Evolutionary conservation across 169 alveolate species (phyloP).

Genomic region (Plasmodium cynomolgi): DNA sequence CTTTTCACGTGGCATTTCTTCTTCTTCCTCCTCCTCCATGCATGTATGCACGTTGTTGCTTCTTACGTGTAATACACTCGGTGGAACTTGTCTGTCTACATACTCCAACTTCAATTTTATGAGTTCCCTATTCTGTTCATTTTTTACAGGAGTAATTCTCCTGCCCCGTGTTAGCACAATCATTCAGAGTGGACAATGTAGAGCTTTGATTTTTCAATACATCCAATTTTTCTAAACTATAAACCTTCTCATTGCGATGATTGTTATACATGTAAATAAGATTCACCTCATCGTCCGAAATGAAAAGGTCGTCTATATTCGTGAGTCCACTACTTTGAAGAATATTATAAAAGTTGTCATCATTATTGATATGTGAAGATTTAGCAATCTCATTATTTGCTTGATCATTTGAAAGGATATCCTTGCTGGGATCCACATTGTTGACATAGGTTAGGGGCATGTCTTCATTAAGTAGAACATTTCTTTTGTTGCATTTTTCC

Average conservation of each 20-base stretch:
- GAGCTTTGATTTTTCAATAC: not conserved
- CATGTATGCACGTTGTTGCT: not conserved
- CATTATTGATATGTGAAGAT: not conserved
- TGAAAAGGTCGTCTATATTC: constrained; percentile 33
- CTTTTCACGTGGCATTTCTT: not conserved
- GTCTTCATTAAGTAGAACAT: not conserved
- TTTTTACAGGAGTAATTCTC: not conserved
- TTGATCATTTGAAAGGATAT: not conserved
- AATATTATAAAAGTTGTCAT: not conserved
- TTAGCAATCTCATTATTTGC: not conserved
- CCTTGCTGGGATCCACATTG: not conserved
- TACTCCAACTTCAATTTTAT: not conserved
- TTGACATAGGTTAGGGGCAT: not conserved
- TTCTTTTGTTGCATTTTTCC: not conserved
- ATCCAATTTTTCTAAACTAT: constrained; percentile 42
- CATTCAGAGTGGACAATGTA: not conserved
- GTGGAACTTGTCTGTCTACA: not conserved
- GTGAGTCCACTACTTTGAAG: not conserved
- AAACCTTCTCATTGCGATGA: constrained; percentile 28
- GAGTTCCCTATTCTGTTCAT: not conserved
- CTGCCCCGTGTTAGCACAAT: not conserved
- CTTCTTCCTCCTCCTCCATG: not conserved
- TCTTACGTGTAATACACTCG: not conserved
- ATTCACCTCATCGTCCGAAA: constrained; percentile 70
- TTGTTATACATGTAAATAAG: constrained; percentile 59